phyloP scores from a whole-genome alignment of 345 rosid species.

The Raphanus raphanistrum region DNA sequence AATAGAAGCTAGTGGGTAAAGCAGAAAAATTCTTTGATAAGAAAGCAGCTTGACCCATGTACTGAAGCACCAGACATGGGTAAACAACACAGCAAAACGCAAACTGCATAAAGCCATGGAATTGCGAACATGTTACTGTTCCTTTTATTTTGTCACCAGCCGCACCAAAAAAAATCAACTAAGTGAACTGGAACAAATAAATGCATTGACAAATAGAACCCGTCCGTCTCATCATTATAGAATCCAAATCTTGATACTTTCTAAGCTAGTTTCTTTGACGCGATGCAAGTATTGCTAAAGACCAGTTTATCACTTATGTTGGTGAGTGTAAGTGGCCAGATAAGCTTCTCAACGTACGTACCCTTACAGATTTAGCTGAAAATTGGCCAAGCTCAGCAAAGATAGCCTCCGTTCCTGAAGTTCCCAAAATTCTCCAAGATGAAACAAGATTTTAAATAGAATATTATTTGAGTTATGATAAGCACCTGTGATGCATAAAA shows the following conservation, averaged over 20 bases:
- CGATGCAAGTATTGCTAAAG: not conserved
- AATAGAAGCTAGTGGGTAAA: not conserved
- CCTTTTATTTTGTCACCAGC: not conserved
- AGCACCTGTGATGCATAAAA: conserved; percentile 81
- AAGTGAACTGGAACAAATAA: not conserved
- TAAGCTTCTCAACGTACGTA: conserved; percentile 47
- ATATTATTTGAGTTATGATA: too few relatives aligned
- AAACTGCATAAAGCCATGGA: conserved; percentile 52
- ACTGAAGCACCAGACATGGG: conserved; percentile 96
- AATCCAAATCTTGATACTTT: not conserved
- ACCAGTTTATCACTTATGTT: not conserved
- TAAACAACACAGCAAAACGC: conserved; percentile 70
- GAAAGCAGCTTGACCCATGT: conserved; percentile 61
- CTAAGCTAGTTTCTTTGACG: conserved; percentile 1
- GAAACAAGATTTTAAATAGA: too few relatives aligned
- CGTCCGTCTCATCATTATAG: not conserved
- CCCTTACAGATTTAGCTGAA: conserved; percentile 76
- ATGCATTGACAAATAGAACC: not conserved
- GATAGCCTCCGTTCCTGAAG: conserved; percentile 81
- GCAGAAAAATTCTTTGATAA: conserved; percentile 13
- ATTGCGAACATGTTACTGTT: not conserved
- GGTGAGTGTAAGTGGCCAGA: not conserved
- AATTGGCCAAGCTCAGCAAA: conserved; percentile 79
- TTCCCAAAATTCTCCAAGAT: conserved; percentile 15
- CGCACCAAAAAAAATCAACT: not conserved